These are phyloP conservation scores for Bipolaris zeicola DNA, from an alignment of 2,329 filamentous ascomycete species.

Conservation along the genomic window DNA sequence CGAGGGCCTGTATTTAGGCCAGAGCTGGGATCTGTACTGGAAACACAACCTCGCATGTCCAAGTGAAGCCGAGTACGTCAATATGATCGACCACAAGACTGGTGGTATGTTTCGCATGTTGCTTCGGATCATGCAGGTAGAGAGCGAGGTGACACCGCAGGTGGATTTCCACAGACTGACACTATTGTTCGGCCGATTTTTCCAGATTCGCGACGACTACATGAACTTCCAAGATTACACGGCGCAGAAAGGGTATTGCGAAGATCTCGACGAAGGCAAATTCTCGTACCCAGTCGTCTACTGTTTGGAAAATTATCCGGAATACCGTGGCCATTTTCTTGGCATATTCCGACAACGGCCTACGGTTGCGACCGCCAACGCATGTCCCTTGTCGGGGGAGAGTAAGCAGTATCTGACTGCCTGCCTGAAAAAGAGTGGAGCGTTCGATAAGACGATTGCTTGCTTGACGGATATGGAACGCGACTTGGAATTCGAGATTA, in stretches of 20 bases:
- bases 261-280: conserved; percentile 79
- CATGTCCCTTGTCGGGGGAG: not conserved
- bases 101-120: not conserved
- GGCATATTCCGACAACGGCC: conserved; percentile 2
- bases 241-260: conserved; percentile 85
- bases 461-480: conserved; percentile 3
- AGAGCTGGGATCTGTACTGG: not conserved
- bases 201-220: conserved; percentile 89
- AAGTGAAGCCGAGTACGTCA: not conserved
- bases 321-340: conserved; percentile 3
- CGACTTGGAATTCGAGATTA: not conserved
- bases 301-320: not conserved
- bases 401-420: conserved; percentile 1
- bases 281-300: not conserved
- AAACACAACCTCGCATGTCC: not conserved
- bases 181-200: conserved; percentile 69
- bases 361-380: not conserved
- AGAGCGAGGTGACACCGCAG: not conserved
- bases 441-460: conserved; percentile 2
- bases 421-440: conserved; percentile 2
- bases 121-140: not conserved
- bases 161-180: not conserved
- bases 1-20: not conserved
- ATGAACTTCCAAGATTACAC: conserved; percentile 77
- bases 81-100: conserved; percentile 2